Evolutionary conservation across 257 asterid genomes (phyloP).

Genomic region (Solanum bukasovii): DNA sequence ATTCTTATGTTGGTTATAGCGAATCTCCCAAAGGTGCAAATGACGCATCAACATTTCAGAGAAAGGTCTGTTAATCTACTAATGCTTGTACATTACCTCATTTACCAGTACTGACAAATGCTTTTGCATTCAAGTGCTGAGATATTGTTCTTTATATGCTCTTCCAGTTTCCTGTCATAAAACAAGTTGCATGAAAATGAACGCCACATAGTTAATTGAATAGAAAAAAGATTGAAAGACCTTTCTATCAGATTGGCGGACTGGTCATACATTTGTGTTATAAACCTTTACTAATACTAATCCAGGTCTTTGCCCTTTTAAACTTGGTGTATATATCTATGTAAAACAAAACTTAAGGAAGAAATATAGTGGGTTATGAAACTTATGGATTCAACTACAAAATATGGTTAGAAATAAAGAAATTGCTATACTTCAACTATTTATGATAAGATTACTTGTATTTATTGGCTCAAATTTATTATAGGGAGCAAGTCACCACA

Average conservation of each 20-base stretch:
- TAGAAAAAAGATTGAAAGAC: background rate
- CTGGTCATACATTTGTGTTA: background rate
- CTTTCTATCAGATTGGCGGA: background rate
- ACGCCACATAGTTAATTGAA: background rate
- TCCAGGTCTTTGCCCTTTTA: background rate
- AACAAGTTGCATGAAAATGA: background rate
- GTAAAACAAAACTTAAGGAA: background rate
- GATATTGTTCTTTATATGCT: background rate
- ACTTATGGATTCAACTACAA: background rate
- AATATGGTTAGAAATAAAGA: background rate
- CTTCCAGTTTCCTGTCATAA: background rate
- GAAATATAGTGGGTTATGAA: background rate
- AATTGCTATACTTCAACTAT: background rate
- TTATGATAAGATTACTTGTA: background rate
- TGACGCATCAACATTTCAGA: slow-evolving; percentile 97
- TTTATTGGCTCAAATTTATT: background rate
- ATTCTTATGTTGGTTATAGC: slow-evolving; percentile 33
- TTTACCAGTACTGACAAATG: background rate
- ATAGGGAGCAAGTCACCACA: background rate
- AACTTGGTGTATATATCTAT: background rate
- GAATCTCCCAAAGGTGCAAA: slow-evolving; percentile 99
- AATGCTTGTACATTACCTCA: background rate
- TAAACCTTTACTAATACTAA: background rate
- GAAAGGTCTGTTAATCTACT: slow-evolving; percentile 57
- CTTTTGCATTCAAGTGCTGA: background rate